A percentile compares a stretch with the other conserved stretches of the same genome.
Evolutionary conservation across 73 alveolate species (phyloP).

Genomic region (Uronychia setigera): DNA sequence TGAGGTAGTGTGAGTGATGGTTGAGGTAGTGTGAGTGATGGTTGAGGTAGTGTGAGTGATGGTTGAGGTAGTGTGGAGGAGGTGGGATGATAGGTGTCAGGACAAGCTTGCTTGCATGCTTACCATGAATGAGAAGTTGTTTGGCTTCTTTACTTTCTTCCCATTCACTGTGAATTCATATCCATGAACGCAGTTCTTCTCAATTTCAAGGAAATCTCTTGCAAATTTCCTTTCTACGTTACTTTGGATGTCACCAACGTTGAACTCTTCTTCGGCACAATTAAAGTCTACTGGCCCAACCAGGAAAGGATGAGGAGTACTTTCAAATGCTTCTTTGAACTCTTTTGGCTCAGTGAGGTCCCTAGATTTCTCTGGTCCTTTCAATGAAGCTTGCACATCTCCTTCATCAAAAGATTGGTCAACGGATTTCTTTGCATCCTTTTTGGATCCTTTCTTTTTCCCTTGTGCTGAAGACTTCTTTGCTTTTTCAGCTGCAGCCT

Average conservation of each 20-base stretch:
- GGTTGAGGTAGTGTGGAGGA: no score
- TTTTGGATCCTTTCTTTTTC: constrained; percentile 3
- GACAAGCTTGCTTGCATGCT: not conserved
- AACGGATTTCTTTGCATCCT: not conserved
- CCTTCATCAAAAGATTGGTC: constrained; percentile 16
- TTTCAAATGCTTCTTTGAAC: constrained; percentile 6
- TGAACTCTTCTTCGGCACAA: constrained; percentile 1
- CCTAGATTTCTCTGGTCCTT: no score
- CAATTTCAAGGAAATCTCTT: not conserved
- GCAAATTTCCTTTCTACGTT: not conserved
- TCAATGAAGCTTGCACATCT: not conserved
- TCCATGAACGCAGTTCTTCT: not conserved
- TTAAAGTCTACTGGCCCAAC: constrained; percentile 18
- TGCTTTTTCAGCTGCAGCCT: constrained; percentile 12
- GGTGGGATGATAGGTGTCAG: not conserved
- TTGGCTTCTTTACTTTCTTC: not conserved
- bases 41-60: no score
- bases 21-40: no score
- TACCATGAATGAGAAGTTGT: not conserved
- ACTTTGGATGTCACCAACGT: not conserved
- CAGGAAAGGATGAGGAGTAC: not conserved
- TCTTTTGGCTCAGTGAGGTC: constrained; percentile 1
- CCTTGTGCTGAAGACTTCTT: constrained; percentile 4
- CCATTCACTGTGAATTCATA: not conserved
- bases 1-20: no score